Base-by-base conservation (phyloP, 2,329 filamentous ascomycete genomes). In the Fusarium scirpi region DNA sequence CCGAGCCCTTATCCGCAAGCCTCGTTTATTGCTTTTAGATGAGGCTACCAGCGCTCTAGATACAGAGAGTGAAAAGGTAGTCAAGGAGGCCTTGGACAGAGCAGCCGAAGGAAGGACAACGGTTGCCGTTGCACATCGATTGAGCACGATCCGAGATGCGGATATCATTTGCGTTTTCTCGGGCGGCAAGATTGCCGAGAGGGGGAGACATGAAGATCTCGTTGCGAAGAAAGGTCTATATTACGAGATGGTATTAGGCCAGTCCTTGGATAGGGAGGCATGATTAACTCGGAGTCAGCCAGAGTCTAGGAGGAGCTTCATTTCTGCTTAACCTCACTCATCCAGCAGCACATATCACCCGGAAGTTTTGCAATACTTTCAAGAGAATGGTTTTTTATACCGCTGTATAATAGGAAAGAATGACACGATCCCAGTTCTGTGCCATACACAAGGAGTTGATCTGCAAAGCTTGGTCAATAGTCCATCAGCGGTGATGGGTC, bases 1-100 rank as follows among this genome's bases (percentile, higher is more conserved):
- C 0, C 84, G 92, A 10, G 90, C 90, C 13, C 89, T 94, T 29
- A 84, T 94, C 56, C 88, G 90, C 47, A 82, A 89, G 53, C 91
- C 91, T 0, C 81, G 83, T 1, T 87, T 94, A 3, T 80, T 94
- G 5, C 86, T 94, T 8, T 82, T 94, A 1, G 92, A 94, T 72
- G 92, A 94, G 79, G 92, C 92, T 2, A 94, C 92, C 0, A 82
- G 80, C 22, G 82, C 83, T 0, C 82, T 93, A 0, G 91, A 93
- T 69, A 89, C 89, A 0, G 86, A 90, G 72, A 89, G 86, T 1
- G 91, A 93, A 76, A 86, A 85, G 67, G 80, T 90, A 2, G 89
- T 93, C 12, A 90, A 92, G 76, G 82, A 81, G 6, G 90, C 90
- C 0, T 82, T 93, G 22, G 86, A 90, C 75, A 54, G 72, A 25